phyloP scores from a whole-genome alignment of 179 eudicot species.

The Heliamphora pulchella region DNA sequence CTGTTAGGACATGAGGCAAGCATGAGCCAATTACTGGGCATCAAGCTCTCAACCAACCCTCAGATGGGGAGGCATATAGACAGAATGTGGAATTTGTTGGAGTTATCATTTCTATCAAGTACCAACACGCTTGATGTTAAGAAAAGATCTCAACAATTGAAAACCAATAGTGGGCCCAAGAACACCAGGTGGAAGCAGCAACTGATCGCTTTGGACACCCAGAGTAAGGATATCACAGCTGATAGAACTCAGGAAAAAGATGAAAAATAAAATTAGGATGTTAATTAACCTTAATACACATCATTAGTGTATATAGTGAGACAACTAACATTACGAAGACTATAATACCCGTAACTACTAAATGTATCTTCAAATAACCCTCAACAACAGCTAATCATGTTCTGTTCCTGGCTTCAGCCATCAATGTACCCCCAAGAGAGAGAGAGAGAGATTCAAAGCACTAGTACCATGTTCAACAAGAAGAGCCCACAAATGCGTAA shows the following conservation, averaged over 20 bases:
- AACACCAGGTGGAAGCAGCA: not conserved
- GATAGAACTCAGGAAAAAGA: too few relatives aligned
- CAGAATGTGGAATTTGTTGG: not conserved
- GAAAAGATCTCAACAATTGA: too few relatives aligned
- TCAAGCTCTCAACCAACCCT: not conserved
- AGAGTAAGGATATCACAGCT: too few relatives aligned
- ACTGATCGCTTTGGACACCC: too few relatives aligned
- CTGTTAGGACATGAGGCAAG: not conserved
- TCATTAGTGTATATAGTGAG: too few relatives aligned
- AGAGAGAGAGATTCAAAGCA: not conserved
- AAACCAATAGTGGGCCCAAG: not conserved
- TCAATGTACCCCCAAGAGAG: not conserved
- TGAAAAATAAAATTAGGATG: too few relatives aligned
- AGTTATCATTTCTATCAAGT: not conserved
- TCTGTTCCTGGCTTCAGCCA: not conserved
- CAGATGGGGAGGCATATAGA: not conserved
- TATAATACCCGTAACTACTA: too few relatives aligned
- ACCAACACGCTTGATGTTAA: too few relatives aligned
- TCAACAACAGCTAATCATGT: too few relatives aligned
- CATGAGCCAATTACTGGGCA: not conserved
- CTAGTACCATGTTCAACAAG: not conserved
- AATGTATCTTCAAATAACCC: too few relatives aligned
- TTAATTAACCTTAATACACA: too few relatives aligned
- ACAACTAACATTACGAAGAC: too few relatives aligned
- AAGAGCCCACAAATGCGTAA: not conserved